Percentiles rank a stretch among this genome's conserved stretches.
Evolutionary conservation across 2,329 filamentous ascomycete species (phyloP).

Genomic region (Leptographium procerum): DNA sequence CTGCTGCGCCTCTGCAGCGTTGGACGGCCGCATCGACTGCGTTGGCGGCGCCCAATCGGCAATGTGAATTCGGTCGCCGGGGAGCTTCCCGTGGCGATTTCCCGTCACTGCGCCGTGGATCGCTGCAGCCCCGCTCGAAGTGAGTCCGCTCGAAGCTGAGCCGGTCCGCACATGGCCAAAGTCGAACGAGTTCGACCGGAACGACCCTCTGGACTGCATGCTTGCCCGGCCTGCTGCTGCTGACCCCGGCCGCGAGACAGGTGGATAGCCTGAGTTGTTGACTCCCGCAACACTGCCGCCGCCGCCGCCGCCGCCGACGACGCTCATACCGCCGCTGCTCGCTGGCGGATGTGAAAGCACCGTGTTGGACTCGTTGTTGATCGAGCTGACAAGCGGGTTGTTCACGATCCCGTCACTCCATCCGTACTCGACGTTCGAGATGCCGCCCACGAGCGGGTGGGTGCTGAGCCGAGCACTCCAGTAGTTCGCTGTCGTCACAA

Average conservation of each 20-base stretch:
- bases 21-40: constrained; percentile 80
- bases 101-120: background rate
- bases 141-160: constrained; percentile 26
- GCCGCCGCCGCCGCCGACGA: constrained; percentile 5
- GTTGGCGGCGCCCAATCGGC: constrained; percentile 82
- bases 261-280: background rate
- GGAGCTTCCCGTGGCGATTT: constrained; percentile 40
- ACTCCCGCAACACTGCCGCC: constrained; percentile 14
- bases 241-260: constrained; percentile 37
- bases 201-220: constrained; percentile 24
- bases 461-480: constrained; percentile 94
- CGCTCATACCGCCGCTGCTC: constrained; percentile 9
- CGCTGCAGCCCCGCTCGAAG: constrained; percentile 10
- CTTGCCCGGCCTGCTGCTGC: constrained; percentile 21
- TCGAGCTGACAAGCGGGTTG: constrained; percentile 39
- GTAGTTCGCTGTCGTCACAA: constrained; percentile 90
- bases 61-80: constrained; percentile 74
- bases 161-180: constrained; percentile 45
- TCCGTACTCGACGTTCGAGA: constrained; percentile 95
- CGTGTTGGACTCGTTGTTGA: constrained; percentile 35
- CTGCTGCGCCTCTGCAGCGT: constrained; percentile 69
- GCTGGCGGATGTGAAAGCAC: constrained; percentile 9
- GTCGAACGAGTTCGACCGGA: constrained; percentile 50
- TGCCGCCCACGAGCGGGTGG: constrained; percentile 80
- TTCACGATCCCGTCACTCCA: constrained; percentile 82